Base-by-base conservation (phyloP, 176 grass and related monocot species). In the Pontederia paniculata region DNA sequence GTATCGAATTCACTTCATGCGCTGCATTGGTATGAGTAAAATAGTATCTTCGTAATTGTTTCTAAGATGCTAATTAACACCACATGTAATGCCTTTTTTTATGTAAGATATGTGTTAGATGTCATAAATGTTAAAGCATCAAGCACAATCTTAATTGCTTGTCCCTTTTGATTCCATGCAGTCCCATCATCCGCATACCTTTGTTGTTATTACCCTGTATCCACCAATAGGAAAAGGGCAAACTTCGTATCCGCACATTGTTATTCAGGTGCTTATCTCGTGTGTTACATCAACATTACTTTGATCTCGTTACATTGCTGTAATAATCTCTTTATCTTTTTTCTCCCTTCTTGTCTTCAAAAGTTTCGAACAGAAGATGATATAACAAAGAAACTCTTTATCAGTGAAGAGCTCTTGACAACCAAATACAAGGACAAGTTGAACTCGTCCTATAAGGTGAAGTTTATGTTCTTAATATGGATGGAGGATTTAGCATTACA, bases 161-260 rank as follows among this genome's bases (percentile, higher is more conserved):
- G n/a, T n/a, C n/a, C n/a, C n/a, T n/a, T n/a, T n/a, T n/a, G n/a
- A n/a, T n/a, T 31, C 25, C 25, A 31, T 70, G 68, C 74, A 97
- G 86, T 86, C 79, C 63, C 80, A 87, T 66, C 84, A 97, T 55
- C 86, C 89, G 76, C 89, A 97, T 77, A 97, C 91, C 3, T 87
- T 90, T 79, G 83, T 97, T 70, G 73, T 97, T 42, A 80, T 97
- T 41, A 89, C 82, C 48, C 86, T 97, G 76, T 85, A 97, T 46
- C 91, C 91, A 19, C 91, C 91, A 57, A 97, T 97, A 62, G 74
- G 86, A 60, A 97, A 97, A 81, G 91, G 91, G 52, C 85, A 97
- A 67, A 90, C 91, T 50, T 75, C 89, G 22, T 89, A 97, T 70
- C 91, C 90, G 9, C 89, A 95, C 67, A 95, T 95, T 78, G 91